Base-by-base conservation (phyloP, 108 stramenopile species). In the Seminavis robusta region DNA sequence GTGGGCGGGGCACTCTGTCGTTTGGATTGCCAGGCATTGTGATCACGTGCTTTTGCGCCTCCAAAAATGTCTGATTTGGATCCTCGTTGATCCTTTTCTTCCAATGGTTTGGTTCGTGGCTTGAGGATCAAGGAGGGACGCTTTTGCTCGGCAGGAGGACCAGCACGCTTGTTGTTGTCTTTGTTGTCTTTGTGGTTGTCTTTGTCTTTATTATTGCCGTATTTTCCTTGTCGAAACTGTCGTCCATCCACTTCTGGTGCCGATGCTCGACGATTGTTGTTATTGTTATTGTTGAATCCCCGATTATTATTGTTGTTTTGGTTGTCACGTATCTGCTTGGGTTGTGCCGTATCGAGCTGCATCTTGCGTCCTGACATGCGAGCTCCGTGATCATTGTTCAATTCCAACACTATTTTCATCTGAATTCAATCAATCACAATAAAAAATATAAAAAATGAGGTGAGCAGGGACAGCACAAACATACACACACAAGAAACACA, bases 1-100 rank as follows among this genome's bases (percentile, higher is more conserved):
- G n/a, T n/a, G n/a, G n/a, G 28, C 41, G 26, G 39, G 25, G 3
- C 19, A 51, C 46, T 21, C 21, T 47, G 20, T 26, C 21, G 44
- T 0, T 1, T 47, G 17, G 46, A 26, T 17, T 57, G 47, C 16
- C 47, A 42, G 26, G 43, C 31, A 27, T 25, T 45, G 15, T 57
- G 80, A 56, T 87, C 86, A 21, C 78, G 59, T 10, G 86, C 76
- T 53, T 71, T 88, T 49, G 80, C 86, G 19, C 77, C 82, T 34
- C 86, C 86, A 78, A 88, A 88, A 67, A 88, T 84, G 32, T 47
- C 63, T 34, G 48, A 44, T 37, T 59, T 50, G 16, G 68, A 34
- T 4, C 17, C 39, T 6, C 45, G 39, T 2, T 26, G 36, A 8
- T 29, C 55, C 8, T 17, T 52, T n/a, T 39, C 51, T 33, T 72